phyloP scores from a whole-genome alignment of 495 filamentous ascomycete species.

The Neurospora discreta region DNA sequence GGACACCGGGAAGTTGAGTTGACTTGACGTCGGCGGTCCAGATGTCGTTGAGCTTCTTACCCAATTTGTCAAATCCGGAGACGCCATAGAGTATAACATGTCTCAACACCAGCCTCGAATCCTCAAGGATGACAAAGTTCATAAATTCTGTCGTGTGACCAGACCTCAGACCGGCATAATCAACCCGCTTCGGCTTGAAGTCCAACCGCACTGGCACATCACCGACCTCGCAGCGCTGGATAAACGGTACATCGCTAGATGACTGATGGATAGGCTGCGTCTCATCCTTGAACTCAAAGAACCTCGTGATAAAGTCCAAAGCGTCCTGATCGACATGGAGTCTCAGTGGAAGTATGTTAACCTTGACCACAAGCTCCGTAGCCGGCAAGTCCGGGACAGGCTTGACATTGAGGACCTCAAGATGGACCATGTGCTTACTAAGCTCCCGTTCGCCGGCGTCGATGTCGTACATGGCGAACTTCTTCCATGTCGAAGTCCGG shows the following conservation, averaged over 20 bases:
- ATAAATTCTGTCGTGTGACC: slow-evolving; percentile 98
- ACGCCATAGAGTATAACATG: slow-evolving; percentile 90
- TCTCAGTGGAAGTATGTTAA: slow-evolving; percentile 72
- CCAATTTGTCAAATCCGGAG: slow-evolving; percentile 77
- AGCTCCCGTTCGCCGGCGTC: slow-evolving; percentile 78
- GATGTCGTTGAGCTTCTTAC: slow-evolving; percentile 81
- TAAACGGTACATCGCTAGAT: slow-evolving; percentile 67
- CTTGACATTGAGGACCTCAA: slow-evolving; percentile 78
- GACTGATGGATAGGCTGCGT: slow-evolving; percentile 37
- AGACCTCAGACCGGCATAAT: slow-evolving; percentile 89
- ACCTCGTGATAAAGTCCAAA: slow-evolving; percentile 90
- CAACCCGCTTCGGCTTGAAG: slow-evolving; percentile 95
- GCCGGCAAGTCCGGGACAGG: slow-evolving; percentile 75
- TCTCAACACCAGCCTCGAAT: slow-evolving; percentile 72
- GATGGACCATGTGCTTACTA: slow-evolving; percentile 75
- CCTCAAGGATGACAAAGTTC: slow-evolving; percentile 94
- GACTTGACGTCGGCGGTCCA: slow-evolving; percentile 93
- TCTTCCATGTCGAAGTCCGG: slow-evolving; percentile 94
- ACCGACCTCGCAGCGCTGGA: slow-evolving; percentile 83
- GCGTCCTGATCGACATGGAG: slow-evolving; percentile 98
- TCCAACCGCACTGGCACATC: slow-evolving; percentile 75
- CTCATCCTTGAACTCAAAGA: slow-evolving; percentile 95
- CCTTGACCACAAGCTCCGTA: slow-evolving; percentile 82
- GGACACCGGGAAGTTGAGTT: slow-evolving; percentile 79
- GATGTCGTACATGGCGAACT: slow-evolving; percentile 87